phyloP scores from a whole-genome alignment of 192 early-diverging fungal genomes.

The Geosiphon pyriformis region DNA sequence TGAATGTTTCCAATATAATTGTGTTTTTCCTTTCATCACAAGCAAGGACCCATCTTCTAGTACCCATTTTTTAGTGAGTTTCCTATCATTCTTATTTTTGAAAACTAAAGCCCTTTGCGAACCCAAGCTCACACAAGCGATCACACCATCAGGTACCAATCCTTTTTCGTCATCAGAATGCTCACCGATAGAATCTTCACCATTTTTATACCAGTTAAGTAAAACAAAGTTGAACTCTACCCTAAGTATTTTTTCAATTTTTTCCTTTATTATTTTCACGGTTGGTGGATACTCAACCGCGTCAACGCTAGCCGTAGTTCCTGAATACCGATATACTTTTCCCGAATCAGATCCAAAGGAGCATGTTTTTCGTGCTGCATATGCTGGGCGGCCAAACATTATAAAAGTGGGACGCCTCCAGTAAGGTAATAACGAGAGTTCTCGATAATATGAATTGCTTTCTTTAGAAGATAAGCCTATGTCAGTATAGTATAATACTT shows the following conservation, averaged over 20 bases:
- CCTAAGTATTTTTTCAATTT: conserved; percentile 12
- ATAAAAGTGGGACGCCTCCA: conserved; percentile 18
- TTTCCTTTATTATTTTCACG: conserved; percentile 4
- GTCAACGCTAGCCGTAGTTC: conserved; percentile 1
- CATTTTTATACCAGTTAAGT: conserved; percentile 24
- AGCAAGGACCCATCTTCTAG: conserved; percentile 13
- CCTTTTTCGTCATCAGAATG: conserved; percentile 19
- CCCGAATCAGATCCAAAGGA: conserved; percentile 11
- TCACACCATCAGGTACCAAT: background rate
- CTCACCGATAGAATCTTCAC: conserved; percentile 17
- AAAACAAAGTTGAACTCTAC: conserved; percentile 19
- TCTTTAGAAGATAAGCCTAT: background rate
- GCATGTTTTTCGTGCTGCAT: conserved; percentile 8
- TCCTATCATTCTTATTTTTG: conserved; percentile 14
- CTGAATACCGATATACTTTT: conserved; percentile 18
- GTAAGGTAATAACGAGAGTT: conserved; percentile 9
- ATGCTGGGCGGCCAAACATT: conserved; percentile 13
- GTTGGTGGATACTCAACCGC: conserved; percentile 12
- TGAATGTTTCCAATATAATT: conserved; percentile 18
- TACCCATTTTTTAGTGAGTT: background rate
- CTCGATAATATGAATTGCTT: background rate
- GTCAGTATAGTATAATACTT: conserved; percentile 9
- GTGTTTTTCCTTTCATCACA: conserved; percentile 22
- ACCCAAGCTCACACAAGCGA: conserved; percentile 18
- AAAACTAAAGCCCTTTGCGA: conserved; percentile 19